Percentiles rank a stretch among this genome's conserved stretches.
Evolutionary conservation across 2,329 filamentous ascomycete genomes (phyloP).

Genomic region (Lasiodiplodia hormozganensis): DNA sequence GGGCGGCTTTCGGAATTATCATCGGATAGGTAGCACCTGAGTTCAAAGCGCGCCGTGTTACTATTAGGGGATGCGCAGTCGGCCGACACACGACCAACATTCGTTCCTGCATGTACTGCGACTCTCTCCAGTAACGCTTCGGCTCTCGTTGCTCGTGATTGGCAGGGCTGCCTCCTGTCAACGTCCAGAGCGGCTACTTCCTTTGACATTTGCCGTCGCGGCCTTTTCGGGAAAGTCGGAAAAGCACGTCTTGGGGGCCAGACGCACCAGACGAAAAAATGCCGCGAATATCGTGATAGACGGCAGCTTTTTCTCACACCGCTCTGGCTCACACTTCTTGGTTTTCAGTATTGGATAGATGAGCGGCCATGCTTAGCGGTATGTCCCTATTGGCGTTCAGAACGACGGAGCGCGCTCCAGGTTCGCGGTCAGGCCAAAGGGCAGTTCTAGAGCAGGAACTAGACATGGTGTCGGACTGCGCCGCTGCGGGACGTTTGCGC

Average conservation of each 20-base stretch:
- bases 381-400: conserved; percentile 11
- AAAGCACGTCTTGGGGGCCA: conserved; percentile 12
- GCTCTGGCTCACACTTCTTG: conserved; percentile 11
- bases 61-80: conserved; percentile 5
- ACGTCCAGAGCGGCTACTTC: conserved; percentile 18
- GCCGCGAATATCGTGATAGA: conserved; percentile 26
- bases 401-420: conserved; percentile 16
- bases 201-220: conserved; percentile 16
- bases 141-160: neutral
- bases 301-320: conserved; percentile 12
- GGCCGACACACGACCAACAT: neutral
- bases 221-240: conserved; percentile 24
- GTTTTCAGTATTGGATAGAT: conserved; percentile 21
- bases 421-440: conserved; percentile 23
- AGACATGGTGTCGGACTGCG: conserved; percentile 27
- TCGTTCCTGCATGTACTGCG: conserved; percentile 2
- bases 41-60: neutral
- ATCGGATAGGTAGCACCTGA: neutral
- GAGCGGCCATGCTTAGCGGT: conserved; percentile 9
- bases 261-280: conserved; percentile 19
- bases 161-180: neutral
- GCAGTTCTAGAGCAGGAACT: conserved; percentile 26
- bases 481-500: conserved; percentile 29
- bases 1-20: conserved; percentile 24
- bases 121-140: neutral